Base-by-base conservation (phyloP, 1,284 basidiomycete genomes). In the Apiotrichum sp. region DNA sequence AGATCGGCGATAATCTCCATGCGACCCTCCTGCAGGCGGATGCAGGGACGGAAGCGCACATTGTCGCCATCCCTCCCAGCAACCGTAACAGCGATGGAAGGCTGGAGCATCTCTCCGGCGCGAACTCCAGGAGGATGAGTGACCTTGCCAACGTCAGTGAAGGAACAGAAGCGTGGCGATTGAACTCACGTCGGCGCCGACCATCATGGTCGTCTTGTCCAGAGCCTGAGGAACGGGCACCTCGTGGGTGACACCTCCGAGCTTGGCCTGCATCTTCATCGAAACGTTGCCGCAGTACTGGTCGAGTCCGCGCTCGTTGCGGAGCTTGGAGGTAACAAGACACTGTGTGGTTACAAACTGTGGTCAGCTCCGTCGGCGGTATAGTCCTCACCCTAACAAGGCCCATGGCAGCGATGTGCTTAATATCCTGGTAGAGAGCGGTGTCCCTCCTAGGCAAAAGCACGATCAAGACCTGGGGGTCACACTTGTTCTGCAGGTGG, bases 61-160 rank as follows among this genome's bases (percentile, higher is more conserved):
- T 76, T 73, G 22, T 70, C 62, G 13, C 73, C 74, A 55, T 76
- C 68, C 55, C 70, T 65, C 4, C 74, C 72, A 3, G 74, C 75
- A 4, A 80, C 77, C 9, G 77, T 71, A 13, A 76, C 78, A 3
- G 79, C 78, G 50, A 80, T 78, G 2, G 77, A 78, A 0, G 78
- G 75, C 14, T 67, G 66, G 44, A 77, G 62, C 3, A 65, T 61
- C 9, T 69, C 72, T 13, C 66, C 67, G 6, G 65, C 65, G 10
- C 60, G 50, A 13, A 64, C 61, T 22, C 51, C 45, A 46, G 60
- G 51, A 7, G 53, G 54, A 48, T 50, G 55, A 11, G 60, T 38
- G 7, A 38, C 13, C 36, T 38, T 7, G 36, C 22, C 22, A 38
- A 13, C 36, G 36, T 38, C 7, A 38, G 36, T 38, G 7, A 38